Percentiles rank a stretch among this genome's conserved stretches.
phyloP scores from a whole-genome alignment of 139 green algal genomes.

The Yamagishiella unicocca region DNA sequence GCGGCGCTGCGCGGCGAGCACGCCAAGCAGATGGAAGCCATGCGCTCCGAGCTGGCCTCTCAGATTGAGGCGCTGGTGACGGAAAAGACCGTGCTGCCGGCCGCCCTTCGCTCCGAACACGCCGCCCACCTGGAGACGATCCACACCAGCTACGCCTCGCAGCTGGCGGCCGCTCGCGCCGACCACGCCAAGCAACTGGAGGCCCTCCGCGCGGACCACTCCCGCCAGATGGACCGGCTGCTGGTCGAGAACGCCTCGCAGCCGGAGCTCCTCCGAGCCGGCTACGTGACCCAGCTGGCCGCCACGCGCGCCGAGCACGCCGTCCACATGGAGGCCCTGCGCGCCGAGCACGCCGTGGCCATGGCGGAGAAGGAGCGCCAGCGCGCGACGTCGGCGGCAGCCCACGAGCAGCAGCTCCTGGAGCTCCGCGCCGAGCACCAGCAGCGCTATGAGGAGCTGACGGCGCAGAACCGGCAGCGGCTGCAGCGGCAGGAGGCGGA shows the following conservation, averaged over 20 bases:
- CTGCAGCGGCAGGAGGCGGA: background rate
- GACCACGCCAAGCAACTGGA: conserved; percentile 10
- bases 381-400: background rate
- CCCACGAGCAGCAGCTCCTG: background rate
- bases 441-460: conserved; percentile 11
- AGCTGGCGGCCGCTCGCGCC: background rate
- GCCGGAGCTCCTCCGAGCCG: background rate
- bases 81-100: background rate
- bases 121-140: background rate
- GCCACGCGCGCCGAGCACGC: conserved; percentile 4
- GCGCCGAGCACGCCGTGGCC: background rate
- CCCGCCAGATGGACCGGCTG: background rate
- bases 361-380: conserved; percentile 5
- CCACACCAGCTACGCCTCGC: background rate
- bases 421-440: background rate
- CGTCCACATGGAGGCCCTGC: conserved; percentile 1
- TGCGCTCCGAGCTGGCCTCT: background rate
- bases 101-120: background rate
- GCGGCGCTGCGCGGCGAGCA: background rate
- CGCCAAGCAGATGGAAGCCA: background rate
- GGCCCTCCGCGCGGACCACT: background rate
- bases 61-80: background rate
- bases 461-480: background rate
- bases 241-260: background rate
- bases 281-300: background rate